A percentile compares a stretch with the other conserved stretches of the same genome.
phyloP scores from a whole-genome alignment of 2,329 filamentous ascomycete species.

The Allantophomopsis lycopodina region DNA sequence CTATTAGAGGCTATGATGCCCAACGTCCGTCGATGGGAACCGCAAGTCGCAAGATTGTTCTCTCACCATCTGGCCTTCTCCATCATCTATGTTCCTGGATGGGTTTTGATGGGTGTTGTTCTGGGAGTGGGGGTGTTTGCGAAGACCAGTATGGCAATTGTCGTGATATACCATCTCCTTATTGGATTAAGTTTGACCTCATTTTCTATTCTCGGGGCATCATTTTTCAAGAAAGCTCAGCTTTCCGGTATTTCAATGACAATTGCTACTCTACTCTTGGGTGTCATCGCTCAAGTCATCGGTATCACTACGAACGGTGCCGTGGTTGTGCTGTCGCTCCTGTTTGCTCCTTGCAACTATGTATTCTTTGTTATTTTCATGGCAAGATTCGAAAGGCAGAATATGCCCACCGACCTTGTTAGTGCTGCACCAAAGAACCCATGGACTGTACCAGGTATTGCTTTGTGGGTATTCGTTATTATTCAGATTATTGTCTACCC shows the following conservation, averaged over 20 bases:
- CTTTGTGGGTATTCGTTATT: conserved; percentile 63
- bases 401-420: conserved; percentile 44
- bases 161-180: conserved; percentile 63
- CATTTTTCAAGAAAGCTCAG: conserved; percentile 79
- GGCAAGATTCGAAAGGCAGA: conserved; percentile 59
- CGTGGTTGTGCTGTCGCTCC: conserved; percentile 55
- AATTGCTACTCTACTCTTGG: conserved; percentile 60
- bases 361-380: conserved; percentile 67
- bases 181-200: conserved; percentile 66
- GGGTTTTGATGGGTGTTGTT: conserved; percentile 63
- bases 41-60: conserved; percentile 63
- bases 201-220: conserved; percentile 67
- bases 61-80: conserved; percentile 73
- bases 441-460: conserved; percentile 60
- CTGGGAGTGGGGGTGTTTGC: conserved; percentile 50
- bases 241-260: conserved; percentile 72
- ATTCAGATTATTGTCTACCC: conserved; percentile 71
- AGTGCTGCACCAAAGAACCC: conserved; percentile 43
- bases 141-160: conserved; percentile 46
- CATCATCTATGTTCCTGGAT: conserved; percentile 66
- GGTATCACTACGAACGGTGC: conserved; percentile 41
- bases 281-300: conserved; percentile 68
- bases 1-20: conserved; percentile 88
- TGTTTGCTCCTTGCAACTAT: conserved; percentile 83
- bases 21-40: conserved; percentile 58